phyloP scores from a whole-genome alignment of 1,139 yeast species.

The Sugiyamaella castrensis region DNA sequence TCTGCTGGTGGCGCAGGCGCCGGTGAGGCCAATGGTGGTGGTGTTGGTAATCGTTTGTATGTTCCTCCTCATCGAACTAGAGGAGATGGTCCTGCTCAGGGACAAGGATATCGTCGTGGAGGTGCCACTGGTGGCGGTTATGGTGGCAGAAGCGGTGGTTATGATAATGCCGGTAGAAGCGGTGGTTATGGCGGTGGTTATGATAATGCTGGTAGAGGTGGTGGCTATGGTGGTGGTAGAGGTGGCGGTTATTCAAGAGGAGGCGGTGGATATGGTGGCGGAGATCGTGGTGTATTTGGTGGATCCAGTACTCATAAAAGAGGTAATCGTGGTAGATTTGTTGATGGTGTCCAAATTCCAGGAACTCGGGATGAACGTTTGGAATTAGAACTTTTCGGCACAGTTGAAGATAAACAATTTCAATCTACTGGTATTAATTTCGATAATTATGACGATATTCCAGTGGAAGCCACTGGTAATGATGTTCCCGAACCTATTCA shows the following conservation, averaged over 20 bases:
- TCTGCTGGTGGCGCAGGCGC: conserved; percentile 27
- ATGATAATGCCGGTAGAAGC: conserved; percentile 4
- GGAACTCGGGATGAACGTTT: conserved; percentile 67
- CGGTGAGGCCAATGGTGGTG: conserved; percentile 24
- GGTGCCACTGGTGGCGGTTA: conserved; percentile 18
- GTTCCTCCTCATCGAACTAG: conserved; percentile 65
- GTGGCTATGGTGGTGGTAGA: conserved; percentile 33
- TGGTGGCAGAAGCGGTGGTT: conserved; percentile 26
- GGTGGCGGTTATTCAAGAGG: conserved; percentile 28
- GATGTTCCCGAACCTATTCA: conserved; percentile 92
- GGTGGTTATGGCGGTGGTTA: conserved; percentile 37
- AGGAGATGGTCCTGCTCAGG: conserved; percentile 8
- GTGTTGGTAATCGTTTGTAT: conserved; percentile 35
- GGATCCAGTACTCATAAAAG: conserved; percentile 35
- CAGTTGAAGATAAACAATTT: conserved; percentile 73
- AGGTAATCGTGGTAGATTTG: conserved; percentile 50
- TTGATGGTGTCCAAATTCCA: conserved; percentile 85
- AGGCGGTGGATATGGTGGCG: conserved; percentile 39
- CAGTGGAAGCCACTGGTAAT: conserved; percentile 96
- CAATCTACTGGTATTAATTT: conserved; percentile 97
- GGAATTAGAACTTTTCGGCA: conserved; percentile 85
- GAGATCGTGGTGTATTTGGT: conserved; percentile 35
- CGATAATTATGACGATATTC: conserved; percentile 97
- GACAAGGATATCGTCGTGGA: neutral
- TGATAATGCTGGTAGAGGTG: conserved; percentile 24